Conservation (phyloP, 2,329 filamentous ascomycete species). For the Ascochyta koolunga region DNA sequence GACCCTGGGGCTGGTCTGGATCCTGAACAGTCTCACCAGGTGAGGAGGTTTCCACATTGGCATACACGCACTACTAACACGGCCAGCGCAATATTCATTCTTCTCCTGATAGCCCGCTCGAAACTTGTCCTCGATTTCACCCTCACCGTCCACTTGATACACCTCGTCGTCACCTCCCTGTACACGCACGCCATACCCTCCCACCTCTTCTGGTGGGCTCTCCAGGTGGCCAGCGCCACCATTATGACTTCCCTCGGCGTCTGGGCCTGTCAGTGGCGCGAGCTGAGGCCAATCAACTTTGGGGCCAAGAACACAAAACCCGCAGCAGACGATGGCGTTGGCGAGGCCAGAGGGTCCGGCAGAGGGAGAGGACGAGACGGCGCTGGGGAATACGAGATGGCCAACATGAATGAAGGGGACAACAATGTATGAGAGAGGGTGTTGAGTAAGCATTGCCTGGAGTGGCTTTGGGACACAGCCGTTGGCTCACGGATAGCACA, state of each 20-base stretch:
- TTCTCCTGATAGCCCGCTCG: constrained; percentile 82
- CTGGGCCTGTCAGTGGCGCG: constrained; percentile 90
- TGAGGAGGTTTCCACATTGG: constrained; percentile 47
- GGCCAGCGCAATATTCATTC: constrained; percentile 77
- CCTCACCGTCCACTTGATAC: constrained; percentile 82
- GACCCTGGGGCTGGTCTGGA: constrained; percentile 71
- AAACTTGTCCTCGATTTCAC: constrained; percentile 97
- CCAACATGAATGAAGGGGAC: constrained; percentile 49
- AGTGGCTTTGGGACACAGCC: constrained; percentile 25
- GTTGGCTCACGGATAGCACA: neutral
- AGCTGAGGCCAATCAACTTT: constrained; percentile 87
- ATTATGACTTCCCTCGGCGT: constrained; percentile 76
- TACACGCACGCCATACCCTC: constrained; percentile 79
- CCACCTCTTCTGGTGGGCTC: constrained; percentile 84
- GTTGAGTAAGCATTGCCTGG: constrained; percentile 37
- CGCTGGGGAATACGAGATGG: constrained; percentile 57
- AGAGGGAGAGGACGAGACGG: constrained; percentile 53
- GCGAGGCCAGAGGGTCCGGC: constrained; percentile 48
- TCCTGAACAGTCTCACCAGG: constrained; percentile 69
- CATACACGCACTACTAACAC: too few species aligned
- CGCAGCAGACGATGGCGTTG: constrained; percentile 45
- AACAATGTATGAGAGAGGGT: constrained; percentile 39
- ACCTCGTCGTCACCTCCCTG: constrained; percentile 76
- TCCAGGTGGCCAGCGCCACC: constrained; percentile 65
- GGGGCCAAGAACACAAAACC: constrained; percentile 59